phyloP scores from a whole-genome alignment of 1,139 yeast genomes.

The Saccharomyces hybrid region DNA sequence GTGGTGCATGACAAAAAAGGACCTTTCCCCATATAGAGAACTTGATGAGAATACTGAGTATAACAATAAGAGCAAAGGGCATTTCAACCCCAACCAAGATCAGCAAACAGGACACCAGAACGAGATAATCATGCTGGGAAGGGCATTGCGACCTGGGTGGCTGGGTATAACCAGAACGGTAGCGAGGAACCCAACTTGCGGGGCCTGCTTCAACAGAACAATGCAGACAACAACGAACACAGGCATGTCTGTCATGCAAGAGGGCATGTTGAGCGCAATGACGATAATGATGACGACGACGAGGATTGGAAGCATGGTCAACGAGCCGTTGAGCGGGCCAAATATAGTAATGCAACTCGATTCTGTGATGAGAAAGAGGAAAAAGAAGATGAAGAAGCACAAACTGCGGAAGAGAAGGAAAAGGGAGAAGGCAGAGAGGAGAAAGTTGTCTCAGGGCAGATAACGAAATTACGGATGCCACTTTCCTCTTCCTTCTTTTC shows the following conservation, averaged over 20 bases:
- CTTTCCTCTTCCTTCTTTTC: too few relatives aligned
- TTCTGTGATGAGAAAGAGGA: constrained; percentile 60
- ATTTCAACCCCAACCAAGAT: too few relatives aligned
- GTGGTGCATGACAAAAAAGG: background rate
- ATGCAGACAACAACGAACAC: too few relatives aligned
- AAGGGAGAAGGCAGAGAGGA: constrained; percentile 31
- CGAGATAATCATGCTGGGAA: background rate
- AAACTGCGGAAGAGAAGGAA: constrained; percentile 67
- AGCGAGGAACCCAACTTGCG: background rate
- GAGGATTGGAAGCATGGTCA: background rate
- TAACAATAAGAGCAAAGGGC: too few relatives aligned
- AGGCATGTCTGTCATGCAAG: background rate
- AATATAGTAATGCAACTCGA: constrained; percentile 32
- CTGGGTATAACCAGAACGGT: background rate
- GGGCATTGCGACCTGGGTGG: constrained; percentile 1
- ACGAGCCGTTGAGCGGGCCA: background rate
- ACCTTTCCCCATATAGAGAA: too few relatives aligned
- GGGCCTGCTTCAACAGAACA: background rate
- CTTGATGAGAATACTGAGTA: too few relatives aligned
- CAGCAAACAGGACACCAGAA: background rate
- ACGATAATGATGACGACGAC: background rate
- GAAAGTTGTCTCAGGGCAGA: constrained; percentile 30
- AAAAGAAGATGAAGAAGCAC: constrained; percentile 68
- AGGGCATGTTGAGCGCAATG: background rate
- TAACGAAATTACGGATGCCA: too few relatives aligned